Evolutionary conservation across 2,329 filamentous ascomycete species (phyloP).

Genomic region (Penicillium sp.): DNA sequence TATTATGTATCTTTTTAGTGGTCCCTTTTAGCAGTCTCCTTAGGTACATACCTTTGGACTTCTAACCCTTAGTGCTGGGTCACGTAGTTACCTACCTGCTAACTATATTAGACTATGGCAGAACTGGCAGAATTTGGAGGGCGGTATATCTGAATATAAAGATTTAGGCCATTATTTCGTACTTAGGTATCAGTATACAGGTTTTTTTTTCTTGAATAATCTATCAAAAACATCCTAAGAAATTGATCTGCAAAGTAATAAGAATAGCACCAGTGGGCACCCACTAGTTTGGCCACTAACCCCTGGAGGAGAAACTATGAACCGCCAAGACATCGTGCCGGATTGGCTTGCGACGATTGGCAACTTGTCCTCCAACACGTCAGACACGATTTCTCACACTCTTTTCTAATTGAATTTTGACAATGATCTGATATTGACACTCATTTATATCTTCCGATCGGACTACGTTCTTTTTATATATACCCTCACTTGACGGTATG

Average conservation of each 20-base stretch:
- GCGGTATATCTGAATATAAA: no score
- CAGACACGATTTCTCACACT: neutral
- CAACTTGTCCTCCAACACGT: conserved; percentile 4
- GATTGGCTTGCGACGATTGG: conserved; percentile 22
- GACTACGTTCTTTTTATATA: neutral
- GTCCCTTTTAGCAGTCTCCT: no score
- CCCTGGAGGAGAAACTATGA: neutral
- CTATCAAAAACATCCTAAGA: neutral
- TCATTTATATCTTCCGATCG: neutral
- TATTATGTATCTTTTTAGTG: no score
- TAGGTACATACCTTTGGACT: no score
- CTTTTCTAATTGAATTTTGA: neutral
- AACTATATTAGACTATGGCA: no score
- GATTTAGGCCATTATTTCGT: neutral
- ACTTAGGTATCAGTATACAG: neutral
- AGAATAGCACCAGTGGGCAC: neutral
- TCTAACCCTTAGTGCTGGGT: no score
- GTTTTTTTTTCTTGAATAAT: neutral
- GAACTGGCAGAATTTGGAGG: no score
- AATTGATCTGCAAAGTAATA: neutral
- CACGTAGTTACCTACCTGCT: no score
- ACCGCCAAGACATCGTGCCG: conserved; percentile 16
- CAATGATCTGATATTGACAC: neutral
- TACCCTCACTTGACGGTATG: conserved; percentile 17
- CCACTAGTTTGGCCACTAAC: neutral